Conservation (phyloP, 129 eudicot genomes). For the Tagetes patula region DNA sequence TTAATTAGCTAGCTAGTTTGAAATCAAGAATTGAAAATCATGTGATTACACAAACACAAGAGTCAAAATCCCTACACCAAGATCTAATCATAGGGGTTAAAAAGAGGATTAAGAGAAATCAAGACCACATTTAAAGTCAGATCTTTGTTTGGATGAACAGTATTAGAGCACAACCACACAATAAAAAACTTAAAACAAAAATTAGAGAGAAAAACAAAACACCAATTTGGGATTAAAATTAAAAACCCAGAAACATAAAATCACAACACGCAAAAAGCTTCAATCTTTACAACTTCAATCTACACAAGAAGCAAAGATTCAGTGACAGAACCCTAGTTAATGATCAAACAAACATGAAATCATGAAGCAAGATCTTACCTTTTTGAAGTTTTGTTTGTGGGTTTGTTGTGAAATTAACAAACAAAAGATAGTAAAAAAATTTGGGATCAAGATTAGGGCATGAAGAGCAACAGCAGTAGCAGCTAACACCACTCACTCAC, state of each 20-base stretch:
- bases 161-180: conserved; percentile 32
- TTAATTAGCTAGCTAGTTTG: background rate
- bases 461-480: conserved; percentile 15
- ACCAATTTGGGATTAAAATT: conserved; percentile 1
- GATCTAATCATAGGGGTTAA: conserved; percentile 18
- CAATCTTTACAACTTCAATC: background rate
- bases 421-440: background rate
- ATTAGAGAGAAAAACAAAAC: background rate
- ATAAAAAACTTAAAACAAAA: conserved; percentile 5
- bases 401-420: conserved; percentile 30
- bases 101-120: conserved; percentile 23
- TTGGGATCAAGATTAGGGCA: conserved; percentile 24
- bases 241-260: conserved; percentile 9
- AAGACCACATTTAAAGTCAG: conserved; percentile 28
- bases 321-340: conserved; percentile 1
- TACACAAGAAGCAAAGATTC: conserved; percentile 11
- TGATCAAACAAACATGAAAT: conserved; percentile 13
- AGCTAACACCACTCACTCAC: conserved; percentile 61
- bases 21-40: background rate
- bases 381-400: conserved; percentile 16
- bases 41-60: conserved; percentile 7
- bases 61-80: conserved; percentile 20
- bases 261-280: conserved; percentile 27
- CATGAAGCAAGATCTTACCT: conserved; percentile 15
- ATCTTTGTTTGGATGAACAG: conserved; percentile 38